Percentiles rank a stretch among this genome's conserved stretches.
Evolutionary conservation across 1,284 basidiomycete species (phyloP).

Genomic region (Cystobasidium slooffiae): DNA sequence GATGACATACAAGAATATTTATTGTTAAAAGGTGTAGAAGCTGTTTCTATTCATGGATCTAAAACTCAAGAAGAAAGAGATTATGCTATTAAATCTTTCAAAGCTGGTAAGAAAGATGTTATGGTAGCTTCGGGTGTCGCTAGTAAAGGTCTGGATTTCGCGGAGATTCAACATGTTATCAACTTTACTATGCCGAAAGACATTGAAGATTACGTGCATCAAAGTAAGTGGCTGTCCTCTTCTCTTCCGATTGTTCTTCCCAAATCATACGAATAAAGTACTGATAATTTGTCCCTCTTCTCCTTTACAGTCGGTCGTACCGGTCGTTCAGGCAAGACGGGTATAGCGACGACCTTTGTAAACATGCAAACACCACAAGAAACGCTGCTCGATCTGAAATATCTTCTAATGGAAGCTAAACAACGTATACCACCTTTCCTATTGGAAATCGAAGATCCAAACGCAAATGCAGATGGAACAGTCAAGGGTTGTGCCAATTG

Average conservation of each 20-base stretch:
- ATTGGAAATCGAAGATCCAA: slow-evolving; percentile 86
- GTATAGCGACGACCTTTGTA: slow-evolving; percentile 99
- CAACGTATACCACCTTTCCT: slow-evolving; percentile 99
- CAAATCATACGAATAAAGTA: neutral
- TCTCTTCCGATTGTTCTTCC: neutral
- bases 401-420: slow-evolving; percentile 93
- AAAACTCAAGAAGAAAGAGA: slow-evolving; percentile 98
- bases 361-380: slow-evolving; percentile 97
- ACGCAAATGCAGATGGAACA: slow-evolving; percentile 73
- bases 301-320: slow-evolving; percentile 75
- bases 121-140: slow-evolving; percentile 99
- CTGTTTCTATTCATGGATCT: slow-evolving; percentile 96
- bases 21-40: slow-evolving; percentile 93
- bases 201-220: slow-evolving; percentile 95
- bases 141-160: slow-evolving; percentile 96
- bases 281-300: neutral
- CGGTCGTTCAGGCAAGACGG: slow-evolving; percentile 95
- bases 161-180: slow-evolving; percentile 96
- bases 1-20: slow-evolving; percentile 99
- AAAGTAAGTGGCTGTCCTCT: slow-evolving; percentile 61
- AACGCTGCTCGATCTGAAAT: slow-evolving; percentile 94
- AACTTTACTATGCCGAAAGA: slow-evolving; percentile 99
- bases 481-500: slow-evolving; percentile 92
- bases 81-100: slow-evolving; percentile 97
- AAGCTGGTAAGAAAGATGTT: slow-evolving; percentile 93